Evolutionary conservation across 768 basidiomycete species (phyloP).

Genomic region (Rhizopogon vesiculosus): DNA sequence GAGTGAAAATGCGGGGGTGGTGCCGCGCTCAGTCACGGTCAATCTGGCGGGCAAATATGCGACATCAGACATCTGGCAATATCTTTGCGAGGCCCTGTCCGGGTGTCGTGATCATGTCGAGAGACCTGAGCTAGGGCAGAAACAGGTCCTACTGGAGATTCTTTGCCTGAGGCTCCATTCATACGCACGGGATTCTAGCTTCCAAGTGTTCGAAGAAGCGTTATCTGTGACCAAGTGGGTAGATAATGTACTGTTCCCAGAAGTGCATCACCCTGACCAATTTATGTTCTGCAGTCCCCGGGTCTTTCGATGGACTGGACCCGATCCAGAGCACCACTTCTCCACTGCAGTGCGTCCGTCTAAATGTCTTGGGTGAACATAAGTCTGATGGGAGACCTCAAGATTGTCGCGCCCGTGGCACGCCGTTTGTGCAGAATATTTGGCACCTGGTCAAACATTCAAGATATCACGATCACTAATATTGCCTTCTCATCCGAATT

Average conservation of each 20-base stretch:
- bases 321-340: conserved; percentile 58
- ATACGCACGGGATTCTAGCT: conserved; percentile 25
- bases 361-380: neutral
- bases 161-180: conserved; percentile 37
- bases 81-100: conserved; percentile 21
- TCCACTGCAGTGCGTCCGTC: conserved; percentile 48
- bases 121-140: neutral
- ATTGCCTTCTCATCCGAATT: conserved; percentile 31
- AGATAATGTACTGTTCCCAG: neutral
- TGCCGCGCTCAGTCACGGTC: conserved; percentile 23
- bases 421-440: conserved; percentile 20
- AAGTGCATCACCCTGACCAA: neutral
- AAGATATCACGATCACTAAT: conserved; percentile 43
- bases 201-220: conserved; percentile 27
- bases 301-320: conserved; percentile 53
- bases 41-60: conserved; percentile 25
- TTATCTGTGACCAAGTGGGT: conserved; percentile 34
- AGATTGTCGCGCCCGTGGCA: conserved; percentile 22
- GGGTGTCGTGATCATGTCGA: conserved; percentile 15
- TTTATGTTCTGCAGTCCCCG: conserved; percentile 32
- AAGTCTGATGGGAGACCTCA: neutral
- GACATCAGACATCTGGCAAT: conserved; percentile 20
- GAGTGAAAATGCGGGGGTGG: conserved; percentile 10
- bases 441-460: conserved; percentile 38
- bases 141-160: conserved; percentile 18